Conservation (phyloP, 192 early-diverging fungal genomes). For the Thamnidium elegans region DNA sequence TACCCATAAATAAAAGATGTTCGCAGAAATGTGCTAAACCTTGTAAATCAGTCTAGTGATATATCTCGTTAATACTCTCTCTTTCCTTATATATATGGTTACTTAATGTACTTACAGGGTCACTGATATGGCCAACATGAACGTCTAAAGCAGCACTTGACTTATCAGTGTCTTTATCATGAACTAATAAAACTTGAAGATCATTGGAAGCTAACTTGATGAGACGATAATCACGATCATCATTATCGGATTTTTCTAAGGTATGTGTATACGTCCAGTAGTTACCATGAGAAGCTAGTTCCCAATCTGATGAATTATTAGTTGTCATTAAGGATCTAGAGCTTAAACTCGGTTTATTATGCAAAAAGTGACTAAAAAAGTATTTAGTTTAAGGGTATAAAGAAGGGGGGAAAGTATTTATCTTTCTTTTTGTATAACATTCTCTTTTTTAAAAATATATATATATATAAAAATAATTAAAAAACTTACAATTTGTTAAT, state of each 20-base stretch:
- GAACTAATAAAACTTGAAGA: conserved; percentile 67
- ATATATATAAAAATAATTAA: too few species aligned
- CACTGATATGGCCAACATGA: conserved; percentile 75
- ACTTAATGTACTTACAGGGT: conserved; percentile 73
- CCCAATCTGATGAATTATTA: conserved; percentile 20
- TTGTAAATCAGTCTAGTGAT: conserved; percentile 55
- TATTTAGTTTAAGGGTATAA: not conserved
- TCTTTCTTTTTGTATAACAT: too few species aligned
- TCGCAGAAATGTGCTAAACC: conserved; percentile 86
- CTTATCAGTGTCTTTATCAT: conserved; percentile 74
- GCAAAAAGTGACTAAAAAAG: not conserved
- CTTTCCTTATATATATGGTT: not conserved
- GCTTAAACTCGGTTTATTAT: too few species aligned
- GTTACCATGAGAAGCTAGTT: conserved; percentile 9
- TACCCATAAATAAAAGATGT: conserved; percentile 72
- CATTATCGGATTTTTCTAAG: conserved; percentile 54
- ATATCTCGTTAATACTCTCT: conserved; percentile 5
- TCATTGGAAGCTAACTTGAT: conserved; percentile 57
- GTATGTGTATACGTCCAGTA: conserved; percentile 40
- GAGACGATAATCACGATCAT: conserved; percentile 59
- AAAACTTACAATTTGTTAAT: too few species aligned
- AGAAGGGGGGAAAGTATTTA: not conserved
- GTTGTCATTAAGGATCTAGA: not conserved
- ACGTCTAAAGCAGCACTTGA: conserved; percentile 77
- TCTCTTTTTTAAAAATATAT: too few species aligned